These are phyloP conservation scores for Colletotrichum tofieldiae DNA, from an alignment of 2,329 filamentous ascomycete genomes.

Conservation along the genomic window DNA sequence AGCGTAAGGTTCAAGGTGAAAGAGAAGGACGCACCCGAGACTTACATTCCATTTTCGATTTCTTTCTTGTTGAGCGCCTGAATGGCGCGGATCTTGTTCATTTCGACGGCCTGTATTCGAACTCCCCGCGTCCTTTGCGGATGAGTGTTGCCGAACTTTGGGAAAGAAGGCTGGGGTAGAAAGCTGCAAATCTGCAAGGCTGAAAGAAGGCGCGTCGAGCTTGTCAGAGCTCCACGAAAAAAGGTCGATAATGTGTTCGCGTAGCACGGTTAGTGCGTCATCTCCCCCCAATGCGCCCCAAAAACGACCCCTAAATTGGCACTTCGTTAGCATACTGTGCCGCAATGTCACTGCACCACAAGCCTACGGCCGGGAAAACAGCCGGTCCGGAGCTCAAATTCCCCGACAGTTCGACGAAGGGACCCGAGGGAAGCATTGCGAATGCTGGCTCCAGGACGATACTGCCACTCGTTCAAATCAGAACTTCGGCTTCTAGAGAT, in stretches of 20 bases:
- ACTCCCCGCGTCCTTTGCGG: too few species aligned
- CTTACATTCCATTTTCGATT: conserved; percentile 88
- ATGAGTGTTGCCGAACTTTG: not conserved
- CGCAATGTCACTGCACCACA: conserved; percentile 3
- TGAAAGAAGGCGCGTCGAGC: conserved; percentile 26
- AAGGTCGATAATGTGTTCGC: conserved; percentile 11
- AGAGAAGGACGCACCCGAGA: conserved; percentile 42
- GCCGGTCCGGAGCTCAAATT: conserved; percentile 40
- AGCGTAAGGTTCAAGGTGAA: conserved; percentile 43
- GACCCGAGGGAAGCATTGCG: conserved; percentile 9
- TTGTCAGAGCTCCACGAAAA: conserved; percentile 23
- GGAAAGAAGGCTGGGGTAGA: not conserved
- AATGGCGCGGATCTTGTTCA: conserved; percentile 96
- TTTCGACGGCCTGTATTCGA: conserved; percentile 44
- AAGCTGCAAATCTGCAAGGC: conserved; percentile 39
- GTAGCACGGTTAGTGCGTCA: conserved; percentile 40
- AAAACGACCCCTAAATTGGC: conserved; percentile 32
- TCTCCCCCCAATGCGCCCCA: conserved; percentile 12
- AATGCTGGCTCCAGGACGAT: conserved; percentile 3
- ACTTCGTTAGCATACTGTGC: conserved; percentile 34
- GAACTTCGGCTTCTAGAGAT: conserved; percentile 7
- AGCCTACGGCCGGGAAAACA: conserved; percentile 37
- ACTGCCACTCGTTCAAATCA: conserved; percentile 1
- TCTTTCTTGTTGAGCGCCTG: conserved; percentile 95
- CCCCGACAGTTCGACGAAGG: conserved; percentile 38